These are phyloP conservation scores for Paraurostyla sp. DNA, from an alignment of 73 alveolate species.

Conservation along the genomic window DNA sequence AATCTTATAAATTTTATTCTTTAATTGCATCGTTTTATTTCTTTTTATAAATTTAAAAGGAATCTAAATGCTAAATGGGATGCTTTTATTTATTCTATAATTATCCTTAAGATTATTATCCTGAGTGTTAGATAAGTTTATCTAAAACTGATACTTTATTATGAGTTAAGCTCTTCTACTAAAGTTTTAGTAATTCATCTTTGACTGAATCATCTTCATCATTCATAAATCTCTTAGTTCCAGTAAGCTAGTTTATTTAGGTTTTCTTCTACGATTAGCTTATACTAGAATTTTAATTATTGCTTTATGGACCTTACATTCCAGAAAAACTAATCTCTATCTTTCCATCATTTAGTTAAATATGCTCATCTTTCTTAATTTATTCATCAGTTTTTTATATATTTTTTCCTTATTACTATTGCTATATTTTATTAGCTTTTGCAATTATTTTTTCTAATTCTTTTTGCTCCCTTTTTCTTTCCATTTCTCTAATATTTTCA, in stretches of 20 bases:
- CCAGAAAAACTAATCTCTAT: too few relatives aligned
- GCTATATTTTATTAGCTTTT: background rate
- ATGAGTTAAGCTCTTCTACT: background rate
- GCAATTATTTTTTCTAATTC: conserved; percentile 42
- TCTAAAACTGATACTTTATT: conserved; percentile 37
- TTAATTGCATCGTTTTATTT: background rate
- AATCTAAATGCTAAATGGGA: too few relatives aligned
- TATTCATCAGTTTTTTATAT: background rate
- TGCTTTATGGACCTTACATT: too few relatives aligned
- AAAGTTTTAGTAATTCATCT: background rate
- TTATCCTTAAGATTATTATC: too few relatives aligned
- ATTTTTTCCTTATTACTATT: background rate
- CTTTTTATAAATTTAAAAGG: background rate
- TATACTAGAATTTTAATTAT: too few relatives aligned
- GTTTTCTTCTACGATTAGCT: too few relatives aligned
- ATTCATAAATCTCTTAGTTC: background rate
- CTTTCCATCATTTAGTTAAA: too few relatives aligned
- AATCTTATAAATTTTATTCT: background rate
- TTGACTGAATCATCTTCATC: background rate
- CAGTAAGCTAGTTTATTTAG: background rate
- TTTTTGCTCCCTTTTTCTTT: conserved; percentile 49
- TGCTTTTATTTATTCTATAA: too few relatives aligned
- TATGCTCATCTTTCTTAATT: background rate
- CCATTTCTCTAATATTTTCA: background rate
- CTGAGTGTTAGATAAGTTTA: background rate